Base-by-base conservation (phyloP, 1,284 basidiomycete species). In the Sphagnurus paluster region DNA sequence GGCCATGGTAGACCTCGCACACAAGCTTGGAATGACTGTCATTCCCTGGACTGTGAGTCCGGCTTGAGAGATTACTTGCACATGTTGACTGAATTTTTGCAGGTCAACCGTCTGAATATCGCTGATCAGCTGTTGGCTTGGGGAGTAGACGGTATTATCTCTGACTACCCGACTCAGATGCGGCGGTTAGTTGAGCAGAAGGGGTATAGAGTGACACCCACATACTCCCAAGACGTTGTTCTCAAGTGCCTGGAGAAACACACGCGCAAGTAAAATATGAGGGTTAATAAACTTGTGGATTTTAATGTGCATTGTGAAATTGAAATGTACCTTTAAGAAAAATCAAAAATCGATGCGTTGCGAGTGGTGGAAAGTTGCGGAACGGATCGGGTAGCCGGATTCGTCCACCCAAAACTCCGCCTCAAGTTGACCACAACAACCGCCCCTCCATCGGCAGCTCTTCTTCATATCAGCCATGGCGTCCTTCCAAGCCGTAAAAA, bases 61-160 rank as follows among this genome's bases (percentile, higher is more conserved):
- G 16, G n/a, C 9, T 14, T 20, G 26, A 42, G 35, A 29, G 39
- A 8, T 20, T 14, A 21, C 19, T 45, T 14, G 19, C 26, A 17
- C 8, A 20, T 21, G n/a, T 9, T 34, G 14, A 47, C 23, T 49
- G 20, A 54, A 13, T n/a, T 29, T 33, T 45, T 36, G 32, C 43
- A 84, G 82, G 72, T 82, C 45, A 79, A 87, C 56, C 66, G 72
- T 16, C 64, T 87, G 47, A 82, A 79, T 54, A 69, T 81, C 23
- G 75, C 77, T 4, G 79, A 84, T 16, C 72, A 82, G 52, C 60
- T 91, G 35, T 50, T 83, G 36, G 68, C 71, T 7, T 75, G 75
- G 68, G 78, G 78, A 13, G 81, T 80, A 0, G 87, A 90, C 60
- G 88, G 87, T 0, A 77, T 89, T 40, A 87, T 88, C 53, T 79